phyloP scores from a whole-genome alignment of 108 stramenopile genomes.

The Cylindrotheca fusiformis region DNA sequence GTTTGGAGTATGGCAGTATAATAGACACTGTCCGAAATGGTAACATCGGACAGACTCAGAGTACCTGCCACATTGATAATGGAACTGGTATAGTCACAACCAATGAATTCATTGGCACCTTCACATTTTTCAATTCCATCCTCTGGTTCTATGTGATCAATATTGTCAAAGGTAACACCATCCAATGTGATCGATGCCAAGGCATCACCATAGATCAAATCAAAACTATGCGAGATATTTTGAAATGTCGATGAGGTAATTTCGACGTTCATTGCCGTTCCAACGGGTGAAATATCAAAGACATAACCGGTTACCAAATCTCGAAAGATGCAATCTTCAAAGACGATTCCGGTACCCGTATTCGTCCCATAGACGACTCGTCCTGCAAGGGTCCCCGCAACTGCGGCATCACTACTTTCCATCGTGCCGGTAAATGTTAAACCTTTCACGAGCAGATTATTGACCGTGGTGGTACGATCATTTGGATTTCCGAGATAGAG shows the following conservation, averaged over 20 bases:
- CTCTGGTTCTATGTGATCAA: background rate
- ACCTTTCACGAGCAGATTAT: background rate
- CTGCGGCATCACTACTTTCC: background rate
- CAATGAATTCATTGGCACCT: background rate
- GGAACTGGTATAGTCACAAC: background rate
- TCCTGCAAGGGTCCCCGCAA: background rate
- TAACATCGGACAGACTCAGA: background rate
- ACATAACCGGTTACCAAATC: background rate
- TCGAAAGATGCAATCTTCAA: background rate
- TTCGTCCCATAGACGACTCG: background rate
- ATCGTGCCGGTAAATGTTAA: background rate
- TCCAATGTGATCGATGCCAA: background rate
- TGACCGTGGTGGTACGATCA: background rate
- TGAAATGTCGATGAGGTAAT: background rate
- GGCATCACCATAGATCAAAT: background rate
- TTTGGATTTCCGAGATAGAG: background rate
- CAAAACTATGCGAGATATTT: background rate
- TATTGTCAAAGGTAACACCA: background rate
- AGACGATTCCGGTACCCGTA: background rate
- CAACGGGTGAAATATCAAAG: background rate
- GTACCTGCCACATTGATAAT: background rate
- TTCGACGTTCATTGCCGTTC: background rate
- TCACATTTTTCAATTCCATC: background rate
- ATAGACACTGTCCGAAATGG: background rate
- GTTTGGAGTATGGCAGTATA: background rate